phyloP scores from a whole-genome alignment of 1,284 basidiomycete genomes.

The Ganoderma sp. region DNA sequence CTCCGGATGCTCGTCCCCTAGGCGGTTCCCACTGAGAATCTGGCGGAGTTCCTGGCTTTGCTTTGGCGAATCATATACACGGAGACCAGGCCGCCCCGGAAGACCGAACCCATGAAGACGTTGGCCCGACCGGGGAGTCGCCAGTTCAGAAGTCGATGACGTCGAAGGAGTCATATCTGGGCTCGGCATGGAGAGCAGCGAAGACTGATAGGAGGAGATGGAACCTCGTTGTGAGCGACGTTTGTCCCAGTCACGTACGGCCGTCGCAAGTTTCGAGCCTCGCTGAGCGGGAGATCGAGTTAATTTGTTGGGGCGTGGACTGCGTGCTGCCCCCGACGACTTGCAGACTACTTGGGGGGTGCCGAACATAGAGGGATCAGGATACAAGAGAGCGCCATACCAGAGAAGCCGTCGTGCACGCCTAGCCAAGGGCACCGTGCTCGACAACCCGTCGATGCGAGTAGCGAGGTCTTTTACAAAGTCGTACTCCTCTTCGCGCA shows the following conservation, averaged over 20 bases:
- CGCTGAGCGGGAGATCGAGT: constrained; percentile 14
- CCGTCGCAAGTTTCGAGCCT: constrained; percentile 46
- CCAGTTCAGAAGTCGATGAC: constrained; percentile 30
- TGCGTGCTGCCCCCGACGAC: background rate
- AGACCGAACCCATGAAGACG: constrained; percentile 15
- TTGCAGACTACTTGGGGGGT: background rate
- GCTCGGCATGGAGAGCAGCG: constrained; percentile 39
- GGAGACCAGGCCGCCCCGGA: constrained; percentile 8
- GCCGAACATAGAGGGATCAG: background rate
- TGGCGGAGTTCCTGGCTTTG: constrained; percentile 4
- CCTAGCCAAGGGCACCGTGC: constrained; percentile 56
- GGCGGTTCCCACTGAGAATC: constrained; percentile 7
- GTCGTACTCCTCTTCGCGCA: constrained; percentile 83
- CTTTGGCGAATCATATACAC: background rate
- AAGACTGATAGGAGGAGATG: constrained; percentile 53
- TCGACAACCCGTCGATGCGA: constrained; percentile 65
- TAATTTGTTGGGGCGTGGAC: background rate
- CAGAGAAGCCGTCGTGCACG: constrained; percentile 77
- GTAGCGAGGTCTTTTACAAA: constrained; percentile 66
- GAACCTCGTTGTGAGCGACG: constrained; percentile 54
- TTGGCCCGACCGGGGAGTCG: constrained; percentile 27
- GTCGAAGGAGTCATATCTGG: constrained; percentile 33
- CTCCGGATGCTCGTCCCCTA: background rate
- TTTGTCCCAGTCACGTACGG: constrained; percentile 49
- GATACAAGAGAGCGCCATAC: constrained; percentile 54